A percentile compares a stretch with the other conserved stretches of the same genome.
These are phyloP conservation scores for Microstegium vimineum DNA, from an alignment of 176 grass and related monocot species.

Conservation along the genomic window DNA sequence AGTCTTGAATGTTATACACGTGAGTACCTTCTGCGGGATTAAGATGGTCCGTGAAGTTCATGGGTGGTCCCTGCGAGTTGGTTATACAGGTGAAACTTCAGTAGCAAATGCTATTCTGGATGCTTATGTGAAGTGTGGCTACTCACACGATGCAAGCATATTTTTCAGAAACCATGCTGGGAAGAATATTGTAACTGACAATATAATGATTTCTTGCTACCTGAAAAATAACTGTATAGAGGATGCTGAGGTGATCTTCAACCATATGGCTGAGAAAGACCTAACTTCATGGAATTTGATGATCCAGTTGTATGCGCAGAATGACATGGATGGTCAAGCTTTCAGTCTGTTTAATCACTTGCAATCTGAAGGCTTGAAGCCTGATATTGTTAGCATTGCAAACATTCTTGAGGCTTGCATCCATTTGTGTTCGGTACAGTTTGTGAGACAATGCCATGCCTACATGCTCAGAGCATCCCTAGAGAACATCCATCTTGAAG, in stretches of 20 bases:
- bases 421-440: constrained; percentile 48
- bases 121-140: constrained; percentile 66
- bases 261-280: constrained; percentile 60
- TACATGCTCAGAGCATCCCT: constrained; percentile 57
- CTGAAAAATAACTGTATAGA: constrained; percentile 41
- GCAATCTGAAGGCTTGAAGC: constrained; percentile 39
- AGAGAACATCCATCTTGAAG: constrained; percentile 56
- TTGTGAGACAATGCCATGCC: constrained; percentile 70
- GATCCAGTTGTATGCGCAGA: constrained; percentile 52
- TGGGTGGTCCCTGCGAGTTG: constrained; percentile 49
- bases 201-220: constrained; percentile 70
- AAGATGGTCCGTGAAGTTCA: constrained; percentile 59
- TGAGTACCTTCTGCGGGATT: constrained; percentile 28
- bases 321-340: constrained; percentile 40
- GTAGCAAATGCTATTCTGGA: constrained; percentile 66
- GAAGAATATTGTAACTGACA: constrained; percentile 46
- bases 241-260: constrained; percentile 48
- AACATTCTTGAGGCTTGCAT: constrained; percentile 61
- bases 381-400: constrained; percentile 52
- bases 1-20: constrained; percentile 49
- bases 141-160: constrained; percentile 29
- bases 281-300: constrained; percentile 65
- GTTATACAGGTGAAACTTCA: constrained; percentile 40
- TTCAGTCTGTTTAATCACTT: constrained; percentile 54
- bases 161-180: constrained; percentile 39